phyloP scores from a whole-genome alignment of 257 asterid species.

The Agastache rugosa region DNA sequence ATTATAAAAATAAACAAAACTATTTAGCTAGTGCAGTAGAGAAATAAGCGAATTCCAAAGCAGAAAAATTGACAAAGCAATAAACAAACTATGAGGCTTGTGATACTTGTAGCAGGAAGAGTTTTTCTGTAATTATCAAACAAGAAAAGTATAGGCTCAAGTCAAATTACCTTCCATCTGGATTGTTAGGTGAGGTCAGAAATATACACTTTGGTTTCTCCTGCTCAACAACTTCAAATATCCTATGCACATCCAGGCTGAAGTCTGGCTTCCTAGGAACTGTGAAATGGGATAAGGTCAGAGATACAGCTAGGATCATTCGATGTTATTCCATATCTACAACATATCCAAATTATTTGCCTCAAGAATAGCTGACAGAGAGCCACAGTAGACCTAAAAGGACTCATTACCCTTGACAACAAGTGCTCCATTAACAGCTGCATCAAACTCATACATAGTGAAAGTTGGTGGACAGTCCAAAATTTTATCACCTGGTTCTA shows the following conservation, averaged over 20 bases:
- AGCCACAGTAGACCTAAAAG: slow-evolving; percentile 7
- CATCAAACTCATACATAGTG: slow-evolving; percentile 98
- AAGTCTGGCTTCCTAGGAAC: slow-evolving; percentile 87
- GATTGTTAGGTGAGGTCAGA: slow-evolving; percentile 96
- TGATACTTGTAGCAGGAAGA: slow-evolving; percentile 3
- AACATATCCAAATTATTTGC: neutral
- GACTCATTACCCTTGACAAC: slow-evolving; percentile 74
- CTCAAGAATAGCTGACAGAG: neutral
- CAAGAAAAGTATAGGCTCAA: slow-evolving; percentile 27
- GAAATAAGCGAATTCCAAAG: neutral
- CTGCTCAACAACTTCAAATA: slow-evolving; percentile 69
- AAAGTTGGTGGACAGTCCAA: slow-evolving; percentile 98
- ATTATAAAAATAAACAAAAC: too few species aligned
- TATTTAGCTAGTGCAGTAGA: too few species aligned
- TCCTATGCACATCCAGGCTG: slow-evolving; percentile 80
- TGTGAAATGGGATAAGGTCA: slow-evolving; percentile 44
- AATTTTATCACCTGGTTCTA: slow-evolving; percentile 94
- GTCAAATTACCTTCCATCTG: slow-evolving; percentile 87
- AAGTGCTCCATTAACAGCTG: slow-evolving; percentile 91
- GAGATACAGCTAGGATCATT: neutral
- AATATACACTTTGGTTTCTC: slow-evolving; percentile 96
- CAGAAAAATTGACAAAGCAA: neutral
- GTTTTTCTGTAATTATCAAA: neutral
- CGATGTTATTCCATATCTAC: slow-evolving; percentile 16
- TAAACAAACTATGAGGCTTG: neutral